Percentiles rank a stretch among this genome's conserved stretches.
These are phyloP conservation scores for Trametes cingulata DNA, from an alignment of 768 basidiomycete species.

Conservation along the genomic window DNA sequence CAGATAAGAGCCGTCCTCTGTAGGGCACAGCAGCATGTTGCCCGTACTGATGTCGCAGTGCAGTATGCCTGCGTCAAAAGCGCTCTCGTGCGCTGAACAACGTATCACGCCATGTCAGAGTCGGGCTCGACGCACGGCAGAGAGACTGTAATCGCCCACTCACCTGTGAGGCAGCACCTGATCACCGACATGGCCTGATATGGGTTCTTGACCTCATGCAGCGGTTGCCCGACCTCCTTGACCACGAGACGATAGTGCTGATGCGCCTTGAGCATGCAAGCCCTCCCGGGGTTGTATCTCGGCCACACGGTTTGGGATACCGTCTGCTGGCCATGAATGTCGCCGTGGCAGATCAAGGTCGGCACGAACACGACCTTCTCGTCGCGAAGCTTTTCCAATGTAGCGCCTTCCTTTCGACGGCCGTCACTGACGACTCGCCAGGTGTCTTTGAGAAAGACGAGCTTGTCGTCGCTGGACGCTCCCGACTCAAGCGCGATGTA, in stretches of 20 bases:
- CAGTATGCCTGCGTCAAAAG: not conserved
- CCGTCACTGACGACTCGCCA: not conserved
- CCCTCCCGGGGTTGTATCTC: not conserved
- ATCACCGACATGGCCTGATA: not conserved
- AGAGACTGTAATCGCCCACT: not conserved
- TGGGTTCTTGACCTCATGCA: not conserved
- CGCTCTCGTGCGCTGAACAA: not conserved
- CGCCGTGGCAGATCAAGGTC: not conserved
- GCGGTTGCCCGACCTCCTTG: not conserved
- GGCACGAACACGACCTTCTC: not conserved
- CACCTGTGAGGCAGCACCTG: not conserved
- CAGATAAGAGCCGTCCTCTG: not conserved
- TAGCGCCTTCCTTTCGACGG: not conserved
- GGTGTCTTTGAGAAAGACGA: constrained; percentile 12
- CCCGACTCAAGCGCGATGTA: constrained; percentile 7
- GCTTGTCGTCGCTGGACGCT: not conserved
- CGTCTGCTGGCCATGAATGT: not conserved
- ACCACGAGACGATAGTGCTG: constrained; percentile 6
- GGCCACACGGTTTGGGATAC: not conserved
- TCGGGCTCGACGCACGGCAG: not conserved
- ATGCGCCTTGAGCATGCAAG: not conserved
- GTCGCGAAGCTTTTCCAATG: not conserved
- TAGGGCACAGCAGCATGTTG: not conserved
- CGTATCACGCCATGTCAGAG: not conserved
- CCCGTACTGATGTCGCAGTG: constrained; percentile 3